A percentile compares a stretch with the other conserved stretches of the same genome.
phyloP scores from a whole-genome alignment of 2,329 filamentous ascomycete genomes.

The Colletotrichum cuscutae region DNA sequence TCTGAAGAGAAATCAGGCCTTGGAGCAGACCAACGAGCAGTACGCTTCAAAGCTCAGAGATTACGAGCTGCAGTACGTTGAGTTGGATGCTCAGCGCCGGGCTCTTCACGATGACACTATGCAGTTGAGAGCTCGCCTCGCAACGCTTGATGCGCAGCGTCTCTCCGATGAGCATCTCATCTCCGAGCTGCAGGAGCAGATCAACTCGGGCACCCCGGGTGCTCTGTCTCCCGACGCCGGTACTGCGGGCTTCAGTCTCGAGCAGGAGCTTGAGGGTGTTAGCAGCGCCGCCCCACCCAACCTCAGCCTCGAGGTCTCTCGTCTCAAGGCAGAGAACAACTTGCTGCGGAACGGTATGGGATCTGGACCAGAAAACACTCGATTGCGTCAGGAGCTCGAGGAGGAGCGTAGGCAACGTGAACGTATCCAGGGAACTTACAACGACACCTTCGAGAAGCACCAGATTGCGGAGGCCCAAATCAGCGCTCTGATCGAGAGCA shows the following conservation, averaged over 20 bases:
- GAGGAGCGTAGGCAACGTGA: constrained; percentile 61
- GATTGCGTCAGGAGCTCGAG: constrained; percentile 66
- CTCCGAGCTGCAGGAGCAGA: constrained; percentile 69
- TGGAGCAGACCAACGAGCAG: constrained; percentile 46
- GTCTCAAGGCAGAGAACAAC: constrained; percentile 71
- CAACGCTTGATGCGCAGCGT: constrained; percentile 53
- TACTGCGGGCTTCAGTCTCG: constrained; percentile 58
- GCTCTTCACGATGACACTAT: constrained; percentile 58
- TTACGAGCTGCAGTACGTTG: constrained; percentile 50
- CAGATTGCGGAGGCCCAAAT: constrained; percentile 68
- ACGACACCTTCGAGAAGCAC: constrained; percentile 68
- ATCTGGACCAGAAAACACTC: constrained; percentile 63
- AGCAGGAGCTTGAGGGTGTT: constrained; percentile 68
- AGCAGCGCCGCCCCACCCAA: constrained; percentile 51
- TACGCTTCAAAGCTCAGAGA: constrained; percentile 44
- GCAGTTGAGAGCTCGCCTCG: constrained; percentile 50
- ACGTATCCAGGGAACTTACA: constrained; percentile 63
- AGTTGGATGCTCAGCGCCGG: constrained; percentile 53
- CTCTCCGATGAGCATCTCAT: constrained; percentile 64
- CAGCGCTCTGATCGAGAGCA: constrained; percentile 61
- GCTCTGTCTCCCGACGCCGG: constrained; percentile 26
- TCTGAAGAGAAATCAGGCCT: constrained; percentile 48
- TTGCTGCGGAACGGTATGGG: constrained; percentile 65
- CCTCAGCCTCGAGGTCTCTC: constrained; percentile 63
- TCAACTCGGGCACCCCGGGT: constrained; percentile 48